Evolutionary conservation across 192 early-diverging fungal species (phyloP).

Genomic region (Chytriomyces sp.): DNA sequence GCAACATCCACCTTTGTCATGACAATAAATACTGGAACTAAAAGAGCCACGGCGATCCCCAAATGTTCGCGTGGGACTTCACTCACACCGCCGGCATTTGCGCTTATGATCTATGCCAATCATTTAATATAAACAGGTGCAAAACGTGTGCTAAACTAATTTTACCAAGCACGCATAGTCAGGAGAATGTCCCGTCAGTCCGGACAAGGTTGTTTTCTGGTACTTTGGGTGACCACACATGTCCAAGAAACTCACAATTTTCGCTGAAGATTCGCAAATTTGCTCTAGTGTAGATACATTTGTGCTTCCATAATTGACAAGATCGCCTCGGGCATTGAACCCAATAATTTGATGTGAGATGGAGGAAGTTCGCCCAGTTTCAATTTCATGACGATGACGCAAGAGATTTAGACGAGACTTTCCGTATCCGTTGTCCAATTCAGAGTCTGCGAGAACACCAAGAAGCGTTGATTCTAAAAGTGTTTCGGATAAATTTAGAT

Average conservation of each 20-base stretch:
- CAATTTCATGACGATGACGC: slow-evolving; percentile 91
- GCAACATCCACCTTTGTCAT: slow-evolving; percentile 83
- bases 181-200: slow-evolving; percentile 80
- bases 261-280: slow-evolving; percentile 78
- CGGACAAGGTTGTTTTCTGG: slow-evolving; percentile 84
- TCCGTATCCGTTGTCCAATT: slow-evolving; percentile 85
- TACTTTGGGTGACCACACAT: slow-evolving; percentile 89
- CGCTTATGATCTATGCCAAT: slow-evolving; percentile 60
- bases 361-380: slow-evolving; percentile 86
- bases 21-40: slow-evolving; percentile 79
- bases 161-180: slow-evolving; percentile 78
- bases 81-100: slow-evolving; percentile 65
- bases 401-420: slow-evolving; percentile 82
- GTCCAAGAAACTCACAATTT: slow-evolving; percentile 87
- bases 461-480: slow-evolving; percentile 80
- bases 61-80: slow-evolving; percentile 82
- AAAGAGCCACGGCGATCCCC: slow-evolving; percentile 73
- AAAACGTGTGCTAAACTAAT: no score
- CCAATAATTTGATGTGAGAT: slow-evolving; percentile 87
- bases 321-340: slow-evolving; percentile 71
- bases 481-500: neutral
- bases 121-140: neutral
- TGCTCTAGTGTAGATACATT: slow-evolving; percentile 82
- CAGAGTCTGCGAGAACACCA: slow-evolving; percentile 79
- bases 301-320: slow-evolving; percentile 80